Base-by-base conservation (phyloP, 1,139 yeast species). In the Tardiomyces digboiensis region DNA sequence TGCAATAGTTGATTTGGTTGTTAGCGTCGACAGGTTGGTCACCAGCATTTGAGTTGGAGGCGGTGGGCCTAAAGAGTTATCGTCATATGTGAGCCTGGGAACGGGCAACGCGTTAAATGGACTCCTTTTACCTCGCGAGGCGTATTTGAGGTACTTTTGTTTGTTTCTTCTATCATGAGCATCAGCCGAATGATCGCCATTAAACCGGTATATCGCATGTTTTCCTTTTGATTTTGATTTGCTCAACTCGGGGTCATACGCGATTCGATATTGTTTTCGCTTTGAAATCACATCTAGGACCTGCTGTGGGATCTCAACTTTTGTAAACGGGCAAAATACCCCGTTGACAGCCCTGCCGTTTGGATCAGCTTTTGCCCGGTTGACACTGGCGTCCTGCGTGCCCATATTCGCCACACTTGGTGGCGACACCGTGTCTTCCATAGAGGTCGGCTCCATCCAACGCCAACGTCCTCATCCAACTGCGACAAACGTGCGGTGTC, bases 31-130 rank as follows among this genome's bases (percentile, higher is more conserved):
- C 64, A 81, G 66, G 23, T 82, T 84, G 72, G 87, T 81, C 7
- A 87, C 70, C 2, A 87, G 75, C 33, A 88, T 61, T 54, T 83
- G 86, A 3, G 78, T 68, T 3, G 80, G 74, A 0, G 95, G 96
- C 12, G 81, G 78, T 0, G 82, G 81, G 0, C 94, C 94, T 20
- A 87, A 61, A 0, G 94, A 85, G 55, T 82, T 72, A 46, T 77
- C 73, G 60, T 88, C 95, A 42, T 53, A 56, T 14, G 47, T 43
- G 50, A 77, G 76, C 44, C 72, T 72, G 1, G 86, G 78, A 33
- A 74, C 66, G 0, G 78, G 75, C 21, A 80, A 62, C 21, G 70
- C 52, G 7, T 59, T 56, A 38, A 51, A 59, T 7, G 67, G 62
- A 2, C 55, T 49, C 40, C 60, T 64, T 36, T 63, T 60, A 38